Base-by-base conservation (phyloP, 2,329 filamentous ascomycete species). In the Colletotrichum cordylinicola region DNA sequence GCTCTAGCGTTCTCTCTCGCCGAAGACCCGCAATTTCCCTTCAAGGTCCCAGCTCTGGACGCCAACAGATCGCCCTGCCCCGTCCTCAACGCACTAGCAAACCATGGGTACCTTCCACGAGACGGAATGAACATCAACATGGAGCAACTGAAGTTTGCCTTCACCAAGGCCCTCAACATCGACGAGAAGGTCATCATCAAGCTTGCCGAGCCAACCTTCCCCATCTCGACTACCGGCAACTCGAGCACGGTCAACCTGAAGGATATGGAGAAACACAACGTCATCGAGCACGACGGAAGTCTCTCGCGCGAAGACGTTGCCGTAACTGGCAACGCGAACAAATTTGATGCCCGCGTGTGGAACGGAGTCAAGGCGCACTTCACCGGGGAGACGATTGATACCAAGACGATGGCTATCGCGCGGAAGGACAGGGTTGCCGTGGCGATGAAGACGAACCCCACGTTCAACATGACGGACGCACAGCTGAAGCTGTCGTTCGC, bases 31-130 rank as follows among this genome's bases (percentile, higher is more conserved):
- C 31, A 35, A 8, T 68, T 68, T n/a, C 31, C 66, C 4, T 68
- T 21, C 15, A 43, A 56, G 24, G 48, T n/a, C 29, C 52, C 66
- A 13, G 35, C 33, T 18, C 8, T 31, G 31, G 48, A 12, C 9
- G 68, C 68, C 21, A 76, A 75, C 58, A 65, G 75, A 31, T 75
- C 66, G 3, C 82, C 86, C 55, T 88, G 86, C 56, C 86, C 86
- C 4, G 85, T 85, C 80, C 79, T 88, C 72, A 88, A 88, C 72
- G 83, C 86, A 1, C 80, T 88, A 27, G 84, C 86, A 7, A 88
- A 88, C 76, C 83, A 88, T 68, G 84, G 83, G 1, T 87, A 85
- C 74, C 82, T 88, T 13, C 84, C 84, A 0, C 86, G 83, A 52
- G 80, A 87, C 61, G 86, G 86, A 31, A 79, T 77, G 48, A 83